Evolutionary conservation across 768 basidiomycete species (phyloP), one percentile per base, ranked within the genome.

Genomic region (Sporobolomyces roseus): DNA sequence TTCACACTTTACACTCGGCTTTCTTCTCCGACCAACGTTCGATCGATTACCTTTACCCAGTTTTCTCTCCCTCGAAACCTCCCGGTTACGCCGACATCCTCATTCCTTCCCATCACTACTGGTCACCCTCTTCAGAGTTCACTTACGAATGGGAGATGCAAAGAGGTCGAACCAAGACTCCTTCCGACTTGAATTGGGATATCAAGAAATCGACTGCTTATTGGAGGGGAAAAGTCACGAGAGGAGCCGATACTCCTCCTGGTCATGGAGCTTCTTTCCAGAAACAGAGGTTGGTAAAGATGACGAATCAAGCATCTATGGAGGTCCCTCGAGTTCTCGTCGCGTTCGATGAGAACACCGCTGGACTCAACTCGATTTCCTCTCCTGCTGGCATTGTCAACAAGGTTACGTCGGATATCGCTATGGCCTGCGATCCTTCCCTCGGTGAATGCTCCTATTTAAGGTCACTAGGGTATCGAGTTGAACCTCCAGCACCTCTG

Each of bases 21-120:
- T 97, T 96, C 79, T 98, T 96, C 84, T 91, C 90, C 23, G 94
- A 99, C 79, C 96, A 91, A 90, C 83, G 93, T 27, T 89, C 88
- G 0, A 87, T 97, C 65, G 85, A 89, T 16, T 85, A 85, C 1
- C 82, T 94, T n/a, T 93, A 90, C 78, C 96, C 96, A 14, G 85
- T 99, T 45, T 89, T 99, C 79, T 93, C 91, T 5, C 94, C 96
- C 1, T 90, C 91, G 0, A 91, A 89, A 75, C 86, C 88, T 0
- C 80, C 81, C 27, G 96, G 96, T 0, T 98, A 88, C 78, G 80
- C 85, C 73, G 96, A 98, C 77, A 91, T 99, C 73, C 83, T 89
- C 65, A 93, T 99, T 70, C 96, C 96, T 0, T 93, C 90, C 70
- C 92, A 98, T 79, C 97, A 99, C 77, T 97, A 99, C 79, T 91